These are phyloP conservation scores for Aegle marmelos DNA, from an alignment of 345 rosid genomes.

Conservation along the genomic window DNA sequence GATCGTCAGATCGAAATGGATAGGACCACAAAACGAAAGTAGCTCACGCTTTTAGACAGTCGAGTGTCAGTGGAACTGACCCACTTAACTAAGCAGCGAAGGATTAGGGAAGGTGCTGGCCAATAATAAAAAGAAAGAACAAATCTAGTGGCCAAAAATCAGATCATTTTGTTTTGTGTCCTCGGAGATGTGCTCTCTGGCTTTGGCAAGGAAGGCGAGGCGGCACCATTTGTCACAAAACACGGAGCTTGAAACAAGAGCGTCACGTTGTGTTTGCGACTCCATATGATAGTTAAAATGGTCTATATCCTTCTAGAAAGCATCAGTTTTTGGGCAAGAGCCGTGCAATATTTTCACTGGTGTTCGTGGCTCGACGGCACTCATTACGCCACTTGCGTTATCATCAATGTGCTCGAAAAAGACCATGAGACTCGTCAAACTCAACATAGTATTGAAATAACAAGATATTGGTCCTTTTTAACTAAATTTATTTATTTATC, in stretches of 20 bases:
- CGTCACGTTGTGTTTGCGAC: neutral
- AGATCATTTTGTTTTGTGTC: neutral
- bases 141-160: neutral
- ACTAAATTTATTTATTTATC: too few relatives aligned
- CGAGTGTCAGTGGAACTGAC: neutral
- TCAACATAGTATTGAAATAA: neutral
- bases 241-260: neutral
- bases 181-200: neutral
- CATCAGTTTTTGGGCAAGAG: too few relatives aligned
- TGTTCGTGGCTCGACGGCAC: neutral
- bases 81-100: too few relatives aligned
- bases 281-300: neutral
- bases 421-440: neutral
- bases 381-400: neutral
- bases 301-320: neutral
- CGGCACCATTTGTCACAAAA: conserved; percentile 11
- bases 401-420: neutral
- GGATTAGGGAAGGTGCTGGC: neutral
- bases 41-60: neutral
- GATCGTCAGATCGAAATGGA: too few relatives aligned
- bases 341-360: neutral
- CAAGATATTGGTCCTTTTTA: neutral
- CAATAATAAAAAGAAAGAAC: neutral
- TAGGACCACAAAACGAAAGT: too few relatives aligned
- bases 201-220: neutral